Evolutionary conservation across 305 asterid genomes (phyloP).

Genomic region (Fraxinus angustifolia): DNA sequence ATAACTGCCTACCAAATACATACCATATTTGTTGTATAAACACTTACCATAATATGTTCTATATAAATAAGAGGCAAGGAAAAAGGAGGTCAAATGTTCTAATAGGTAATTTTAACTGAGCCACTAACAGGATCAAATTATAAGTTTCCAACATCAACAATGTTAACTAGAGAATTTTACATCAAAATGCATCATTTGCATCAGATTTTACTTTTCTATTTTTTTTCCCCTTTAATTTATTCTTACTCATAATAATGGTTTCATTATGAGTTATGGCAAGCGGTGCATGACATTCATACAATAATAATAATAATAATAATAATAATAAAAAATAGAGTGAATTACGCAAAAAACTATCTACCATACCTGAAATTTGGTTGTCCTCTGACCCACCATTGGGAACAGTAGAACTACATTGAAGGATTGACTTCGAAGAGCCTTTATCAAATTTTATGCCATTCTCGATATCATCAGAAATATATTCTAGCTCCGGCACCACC

Average conservation of each 20-base stretch:
- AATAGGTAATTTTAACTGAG: background rate
- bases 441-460: conserved; percentile 23
- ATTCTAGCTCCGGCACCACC: conserved; percentile 43
- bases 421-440: conserved; percentile 24
- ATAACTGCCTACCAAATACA: background rate
- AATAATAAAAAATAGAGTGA: background rate
- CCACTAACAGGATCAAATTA: background rate
- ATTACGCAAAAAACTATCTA: conserved; percentile 1
- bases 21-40: background rate
- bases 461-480: conserved; percentile 24
- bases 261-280: background rate
- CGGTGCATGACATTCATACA: background rate
- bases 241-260: background rate
- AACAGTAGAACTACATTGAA: conserved; percentile 10
- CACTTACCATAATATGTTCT: background rate
- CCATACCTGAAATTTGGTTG: conserved; percentile 32
- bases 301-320: background rate
- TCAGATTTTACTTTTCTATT: background rate
- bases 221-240: background rate
- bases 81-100: background rate
- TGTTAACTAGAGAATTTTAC: background rate
- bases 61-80: background rate
- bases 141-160: background rate
- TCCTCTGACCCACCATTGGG: conserved; percentile 12
- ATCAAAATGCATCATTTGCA: background rate